Percentiles rank a stretch among this genome's conserved stretches.
phyloP scores from a whole-genome alignment of 352 stramenopile species.

The Phytophthora citricola region DNA sequence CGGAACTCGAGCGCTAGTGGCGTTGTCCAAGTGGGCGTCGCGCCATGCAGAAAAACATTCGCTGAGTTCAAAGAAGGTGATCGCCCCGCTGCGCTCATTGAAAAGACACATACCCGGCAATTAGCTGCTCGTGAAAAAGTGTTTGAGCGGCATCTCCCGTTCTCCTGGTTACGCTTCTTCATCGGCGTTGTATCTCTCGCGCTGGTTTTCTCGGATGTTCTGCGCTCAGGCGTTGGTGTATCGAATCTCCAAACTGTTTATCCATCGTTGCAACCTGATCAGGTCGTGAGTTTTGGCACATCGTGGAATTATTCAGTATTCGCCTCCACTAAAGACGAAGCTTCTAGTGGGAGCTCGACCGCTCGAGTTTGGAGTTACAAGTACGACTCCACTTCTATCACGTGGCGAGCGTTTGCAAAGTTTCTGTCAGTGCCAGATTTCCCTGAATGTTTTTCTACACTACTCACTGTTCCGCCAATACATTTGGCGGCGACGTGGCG shows the following conservation, averaged over 20 bases:
- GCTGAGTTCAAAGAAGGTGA: slow-evolving; percentile 13
- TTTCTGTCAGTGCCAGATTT: slow-evolving; percentile 26
- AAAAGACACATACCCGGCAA: slow-evolving; percentile 26
- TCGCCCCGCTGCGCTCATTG: slow-evolving; percentile 25
- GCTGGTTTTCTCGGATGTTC: slow-evolving; percentile 42
- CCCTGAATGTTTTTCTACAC: slow-evolving; percentile 45
- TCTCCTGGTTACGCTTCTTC: slow-evolving; percentile 34
- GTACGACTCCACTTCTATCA: slow-evolving; percentile 45
- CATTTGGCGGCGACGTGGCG: slow-evolving; percentile 22
- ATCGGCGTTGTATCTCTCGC: slow-evolving; percentile 33
- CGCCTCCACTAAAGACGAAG: slow-evolving; percentile 25
- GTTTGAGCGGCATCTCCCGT: slow-evolving; percentile 38
- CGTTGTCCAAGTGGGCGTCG: slow-evolving; percentile 27
- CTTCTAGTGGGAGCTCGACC: slow-evolving; percentile 4
- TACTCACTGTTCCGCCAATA: slow-evolving; percentile 9
- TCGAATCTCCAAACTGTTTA: slow-evolving; percentile 21
- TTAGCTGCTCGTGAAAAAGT: slow-evolving; percentile 25
- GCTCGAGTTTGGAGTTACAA: slow-evolving; percentile 47
- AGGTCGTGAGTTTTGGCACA: slow-evolving; percentile 38
- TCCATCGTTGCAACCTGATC: slow-evolving; percentile 36
- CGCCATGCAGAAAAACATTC: slow-evolving; percentile 20
- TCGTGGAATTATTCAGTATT: slow-evolving; percentile 47
- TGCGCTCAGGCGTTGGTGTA: slow-evolving; percentile 40
- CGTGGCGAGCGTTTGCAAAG: slow-evolving; percentile 34
- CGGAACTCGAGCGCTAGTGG: slow-evolving; percentile 6